Conservation (phyloP, 495 filamentous ascomycete genomes). For the Neurospora sp. region DNA sequence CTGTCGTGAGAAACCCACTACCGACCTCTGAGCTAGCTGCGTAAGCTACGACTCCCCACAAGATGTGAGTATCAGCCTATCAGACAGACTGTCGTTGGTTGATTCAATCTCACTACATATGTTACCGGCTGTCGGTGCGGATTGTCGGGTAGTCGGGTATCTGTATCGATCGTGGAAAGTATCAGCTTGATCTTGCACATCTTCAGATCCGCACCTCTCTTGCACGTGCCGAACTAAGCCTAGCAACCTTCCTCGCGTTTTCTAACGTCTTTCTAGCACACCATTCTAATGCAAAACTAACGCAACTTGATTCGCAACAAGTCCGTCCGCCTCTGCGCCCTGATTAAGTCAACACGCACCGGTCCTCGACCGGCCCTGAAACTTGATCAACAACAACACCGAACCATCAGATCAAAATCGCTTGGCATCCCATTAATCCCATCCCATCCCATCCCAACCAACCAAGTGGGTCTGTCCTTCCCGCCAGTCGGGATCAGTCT, state of each 20-base stretch:
- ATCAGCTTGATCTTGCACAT: not conserved
- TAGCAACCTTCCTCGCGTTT: not conserved
- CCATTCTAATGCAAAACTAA: not conserved
- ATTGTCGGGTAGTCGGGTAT: not conserved
- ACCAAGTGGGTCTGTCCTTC: not conserved
- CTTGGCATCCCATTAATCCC: not conserved
- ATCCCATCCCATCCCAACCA: not conserved
- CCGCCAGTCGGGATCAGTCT: not conserved
- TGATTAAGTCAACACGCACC: not conserved
- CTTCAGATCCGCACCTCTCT: not conserved
- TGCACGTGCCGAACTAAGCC: not conserved
- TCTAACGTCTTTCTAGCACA: not conserved
- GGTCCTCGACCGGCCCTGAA: not conserved
- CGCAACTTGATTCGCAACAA: not conserved
- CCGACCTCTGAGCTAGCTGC: not conserved
- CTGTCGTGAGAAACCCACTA: not conserved
- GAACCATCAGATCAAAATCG: not conserved
- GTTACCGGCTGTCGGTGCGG: not conserved
- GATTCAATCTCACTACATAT: not conserved
- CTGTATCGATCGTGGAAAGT: not conserved
- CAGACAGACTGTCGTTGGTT: too few relatives aligned
- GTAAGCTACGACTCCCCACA: not conserved
- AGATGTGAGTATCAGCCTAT: not conserved
- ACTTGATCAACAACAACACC: not conserved
- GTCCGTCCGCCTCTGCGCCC: not conserved